A percentile compares a stretch with the other conserved stretches of the same genome.
Evolutionary conservation across 352 stramenopile genomes (phyloP).

Genomic region (Thalassiosira hispida): DNA sequence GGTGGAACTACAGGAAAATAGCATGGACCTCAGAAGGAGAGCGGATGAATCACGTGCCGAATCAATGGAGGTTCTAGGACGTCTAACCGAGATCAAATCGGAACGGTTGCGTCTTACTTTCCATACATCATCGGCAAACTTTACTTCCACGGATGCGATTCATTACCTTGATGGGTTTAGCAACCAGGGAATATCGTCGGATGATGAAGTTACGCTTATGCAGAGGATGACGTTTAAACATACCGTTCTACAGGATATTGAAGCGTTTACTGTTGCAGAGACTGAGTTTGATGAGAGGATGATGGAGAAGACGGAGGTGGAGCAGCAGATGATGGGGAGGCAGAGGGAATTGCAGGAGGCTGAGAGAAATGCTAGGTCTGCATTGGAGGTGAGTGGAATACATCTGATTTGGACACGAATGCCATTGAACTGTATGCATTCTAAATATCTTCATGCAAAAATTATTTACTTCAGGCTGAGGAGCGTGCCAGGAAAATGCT

Average conservation of each 20-base stretch:
- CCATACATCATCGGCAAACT: slow-evolving; percentile 34
- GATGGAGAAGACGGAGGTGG: slow-evolving; percentile 29
- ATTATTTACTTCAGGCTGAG: slow-evolving; percentile 16
- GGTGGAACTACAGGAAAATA: slow-evolving; percentile 43
- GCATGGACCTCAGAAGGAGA: slow-evolving; percentile 28
- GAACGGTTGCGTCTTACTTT: slow-evolving; percentile 50
- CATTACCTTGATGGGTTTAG: slow-evolving; percentile 43
- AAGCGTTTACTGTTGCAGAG: slow-evolving; percentile 38
- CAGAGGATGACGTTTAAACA: slow-evolving; percentile 43
- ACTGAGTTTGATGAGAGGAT: slow-evolving; percentile 21
- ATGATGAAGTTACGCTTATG: slow-evolving; percentile 29
- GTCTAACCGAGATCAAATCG: slow-evolving; percentile 31
- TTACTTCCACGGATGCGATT: slow-evolving; percentile 37
- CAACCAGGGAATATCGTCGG: neutral
- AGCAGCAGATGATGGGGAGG: slow-evolving; percentile 5
- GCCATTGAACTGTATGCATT: neutral
- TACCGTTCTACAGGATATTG: slow-evolving; percentile 47
- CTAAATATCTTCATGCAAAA: neutral
- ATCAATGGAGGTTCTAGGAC: slow-evolving; percentile 30
- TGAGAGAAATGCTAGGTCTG: slow-evolving; percentile 11
- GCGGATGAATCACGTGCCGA: slow-evolving; percentile 41
- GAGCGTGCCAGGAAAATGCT: slow-evolving; percentile 33
- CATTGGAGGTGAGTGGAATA: slow-evolving; percentile 15
- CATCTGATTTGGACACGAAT: neutral
- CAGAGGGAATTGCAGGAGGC: slow-evolving; percentile 21